Percentiles rank a stretch among this genome's conserved stretches.
These are phyloP conservation scores for Didymosphaeria variabile DNA, from an alignment of 2,329 filamentous ascomycete species.

Conservation along the genomic window DNA sequence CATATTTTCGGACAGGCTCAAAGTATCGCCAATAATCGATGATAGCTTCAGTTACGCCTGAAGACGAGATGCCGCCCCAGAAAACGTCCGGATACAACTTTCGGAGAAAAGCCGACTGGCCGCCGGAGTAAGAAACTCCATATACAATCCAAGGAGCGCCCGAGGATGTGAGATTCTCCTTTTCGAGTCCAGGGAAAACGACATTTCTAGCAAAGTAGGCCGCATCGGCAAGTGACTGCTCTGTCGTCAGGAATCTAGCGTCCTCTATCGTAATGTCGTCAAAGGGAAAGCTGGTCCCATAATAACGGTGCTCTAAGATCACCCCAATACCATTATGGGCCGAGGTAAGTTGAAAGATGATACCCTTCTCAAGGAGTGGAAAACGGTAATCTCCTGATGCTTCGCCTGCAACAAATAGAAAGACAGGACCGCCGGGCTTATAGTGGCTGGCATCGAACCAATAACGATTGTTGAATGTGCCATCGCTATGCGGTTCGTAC, in stretches of 20 bases:
- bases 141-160: constrained; percentile 78
- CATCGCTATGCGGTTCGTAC: constrained; percentile 79
- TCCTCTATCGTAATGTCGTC: constrained; percentile 68
- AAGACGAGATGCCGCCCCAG: constrained; percentile 81
- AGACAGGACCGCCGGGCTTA: constrained; percentile 78
- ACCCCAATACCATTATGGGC: constrained; percentile 76
- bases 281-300: constrained; percentile 77
- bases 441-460: constrained; percentile 85
- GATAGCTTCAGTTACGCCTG: constrained; percentile 74
- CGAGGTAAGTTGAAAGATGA: constrained; percentile 73
- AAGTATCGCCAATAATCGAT: constrained; percentile 57
- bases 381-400: constrained; percentile 68
- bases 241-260: constrained; percentile 74
- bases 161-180: constrained; percentile 69
- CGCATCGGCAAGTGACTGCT: constrained; percentile 82
- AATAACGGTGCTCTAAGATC: constrained; percentile 87
- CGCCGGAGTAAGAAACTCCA: constrained; percentile 84
- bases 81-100: constrained; percentile 81
- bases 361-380: constrained; percentile 78
- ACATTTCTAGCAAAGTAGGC: constrained; percentile 81
- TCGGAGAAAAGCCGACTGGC: constrained; percentile 78
- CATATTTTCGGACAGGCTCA: constrained; percentile 65
- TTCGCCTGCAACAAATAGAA: constrained; percentile 79
- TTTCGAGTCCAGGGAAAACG: constrained; percentile 71
- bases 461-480: constrained; percentile 75